phyloP scores from a whole-genome alignment of 306 rosid genomes.

The Acacia melanoxylon region DNA sequence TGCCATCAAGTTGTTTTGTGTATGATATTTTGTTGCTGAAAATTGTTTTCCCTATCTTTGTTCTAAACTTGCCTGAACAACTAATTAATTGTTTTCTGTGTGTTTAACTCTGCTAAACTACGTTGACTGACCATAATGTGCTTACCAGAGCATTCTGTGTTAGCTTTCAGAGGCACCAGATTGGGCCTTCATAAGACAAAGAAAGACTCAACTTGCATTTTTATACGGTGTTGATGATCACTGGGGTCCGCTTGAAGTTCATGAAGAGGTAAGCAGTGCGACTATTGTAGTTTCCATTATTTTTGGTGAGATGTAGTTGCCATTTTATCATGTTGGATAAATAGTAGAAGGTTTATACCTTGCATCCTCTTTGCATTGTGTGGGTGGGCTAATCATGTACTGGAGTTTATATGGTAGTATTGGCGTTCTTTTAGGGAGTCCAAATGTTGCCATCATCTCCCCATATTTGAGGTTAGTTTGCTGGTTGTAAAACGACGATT shows the following conservation, averaged over 20 bases:
- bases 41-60: background rate
- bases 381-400: slow-evolving; percentile 16
- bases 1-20: background rate
- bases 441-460: slow-evolving; percentile 11
- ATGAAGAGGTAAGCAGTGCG: slow-evolving; percentile 65
- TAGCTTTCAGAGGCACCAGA: slow-evolving; percentile 84
- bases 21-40: background rate
- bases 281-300: background rate
- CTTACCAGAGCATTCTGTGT: slow-evolving; percentile 36
- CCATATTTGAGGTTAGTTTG: background rate
- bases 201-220: slow-evolving; percentile 61
- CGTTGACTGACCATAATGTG: slow-evolving; percentile 33
- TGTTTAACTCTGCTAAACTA: background rate
- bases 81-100: background rate
- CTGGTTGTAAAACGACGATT: background rate
- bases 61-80: background rate
- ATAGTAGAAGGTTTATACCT: background rate
- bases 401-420: background rate
- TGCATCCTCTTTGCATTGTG: background rate
- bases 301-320: background rate
- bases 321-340: background rate
- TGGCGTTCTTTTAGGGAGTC: slow-evolving; percentile 6
- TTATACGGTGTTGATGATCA: slow-evolving; percentile 81
- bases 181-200: slow-evolving; percentile 78
- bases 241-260: slow-evolving; percentile 90